Conservation (phyloP, 2,329 filamentous ascomycete genomes). For the Xylaria sp. region DNA sequence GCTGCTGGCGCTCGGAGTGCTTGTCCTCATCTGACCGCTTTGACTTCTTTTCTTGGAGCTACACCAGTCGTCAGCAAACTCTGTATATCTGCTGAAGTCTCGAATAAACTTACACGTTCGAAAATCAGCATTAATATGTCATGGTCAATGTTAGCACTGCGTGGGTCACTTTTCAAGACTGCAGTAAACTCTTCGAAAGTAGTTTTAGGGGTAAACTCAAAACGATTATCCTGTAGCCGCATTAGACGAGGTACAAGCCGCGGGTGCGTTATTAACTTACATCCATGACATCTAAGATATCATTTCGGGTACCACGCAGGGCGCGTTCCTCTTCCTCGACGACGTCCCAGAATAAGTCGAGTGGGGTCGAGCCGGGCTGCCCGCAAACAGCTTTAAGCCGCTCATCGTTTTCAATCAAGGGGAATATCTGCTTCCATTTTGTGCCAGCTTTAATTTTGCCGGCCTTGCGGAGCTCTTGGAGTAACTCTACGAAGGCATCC, state of each 20-base stretch:
- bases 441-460: slow-evolving; percentile 89
- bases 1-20: slow-evolving; percentile 85
- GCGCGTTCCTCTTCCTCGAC: slow-evolving; percentile 92
- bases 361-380: slow-evolving; percentile 83
- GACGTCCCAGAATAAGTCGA: slow-evolving; percentile 96
- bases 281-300: slow-evolving; percentile 88
- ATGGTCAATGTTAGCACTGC: slow-evolving; percentile 86
- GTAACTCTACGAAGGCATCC: slow-evolving; percentile 80
- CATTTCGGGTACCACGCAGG: slow-evolving; percentile 82
- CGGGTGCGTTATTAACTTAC: slow-evolving; percentile 63
- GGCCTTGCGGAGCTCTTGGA: slow-evolving; percentile 77
- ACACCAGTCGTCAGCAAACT: slow-evolving; percentile 42
- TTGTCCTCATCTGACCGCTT: slow-evolving; percentile 82
- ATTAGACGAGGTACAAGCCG: slow-evolving; percentile 19
- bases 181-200: slow-evolving; percentile 88
- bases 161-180: slow-evolving; percentile 85
- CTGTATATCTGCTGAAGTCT: not conserved
- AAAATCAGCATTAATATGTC: slow-evolving; percentile 85
- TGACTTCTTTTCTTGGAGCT: slow-evolving; percentile 86
- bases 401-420: slow-evolving; percentile 79
- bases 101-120: slow-evolving; percentile 70
- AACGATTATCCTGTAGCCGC: slow-evolving; percentile 80
- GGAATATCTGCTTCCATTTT: slow-evolving; percentile 87
- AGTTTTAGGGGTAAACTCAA: slow-evolving; percentile 88
- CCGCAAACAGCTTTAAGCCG: slow-evolving; percentile 87